Base-by-base conservation (phyloP, 2,329 filamentous ascomycete genomes). In the Cercospora zeina region DNA sequence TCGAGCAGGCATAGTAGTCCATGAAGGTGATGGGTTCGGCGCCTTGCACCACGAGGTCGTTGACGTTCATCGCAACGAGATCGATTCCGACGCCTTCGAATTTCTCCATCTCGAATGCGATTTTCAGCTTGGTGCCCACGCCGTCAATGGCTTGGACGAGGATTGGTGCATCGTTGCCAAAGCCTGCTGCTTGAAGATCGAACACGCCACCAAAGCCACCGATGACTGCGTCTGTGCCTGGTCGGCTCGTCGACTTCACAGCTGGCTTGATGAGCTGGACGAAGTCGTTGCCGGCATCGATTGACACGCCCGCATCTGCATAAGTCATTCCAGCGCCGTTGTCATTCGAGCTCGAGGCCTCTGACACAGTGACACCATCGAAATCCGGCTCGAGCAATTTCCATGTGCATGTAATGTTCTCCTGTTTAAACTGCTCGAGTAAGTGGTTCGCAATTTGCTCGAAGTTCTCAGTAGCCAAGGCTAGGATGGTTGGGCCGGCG, bases 11-110 rank as follows among this genome's bases (percentile, higher is more conserved):
- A 78, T 96, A 97, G 83, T 96, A 97, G 80, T 99, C 95, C 65
- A 97, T 87, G 84, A 99, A 97, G 82, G 95, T 95, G 67, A 97
- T 83, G 1, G 95, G 93, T 69, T 95, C 91, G 11, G 95, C 95
- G 59, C 95, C 95, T 79, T 97, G 93, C 8, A 97, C 95, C 56
- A 99, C 88, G 0, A 99, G 83, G 73, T 99, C 95, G 77, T 99
- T 99, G 74, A 97, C 95, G 76, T 97, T 97, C 93, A 97, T 97
- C 68, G 95, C 95, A 3, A 99, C 95, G 36, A 99, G 85, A 75
- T 99, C 95, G 70, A 99, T 92, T 64, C 95, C 95, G 10, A 99
- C 93, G 2, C 93, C 96, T 76, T 93, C 88, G 78, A 97, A 95
- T 78, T 96, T 91, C 70, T 87, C 84, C 80, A 96, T 90, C 11